Base-by-base conservation (phyloP, 164 flowering plant species). In the Cinnamomum chago region DNA sequence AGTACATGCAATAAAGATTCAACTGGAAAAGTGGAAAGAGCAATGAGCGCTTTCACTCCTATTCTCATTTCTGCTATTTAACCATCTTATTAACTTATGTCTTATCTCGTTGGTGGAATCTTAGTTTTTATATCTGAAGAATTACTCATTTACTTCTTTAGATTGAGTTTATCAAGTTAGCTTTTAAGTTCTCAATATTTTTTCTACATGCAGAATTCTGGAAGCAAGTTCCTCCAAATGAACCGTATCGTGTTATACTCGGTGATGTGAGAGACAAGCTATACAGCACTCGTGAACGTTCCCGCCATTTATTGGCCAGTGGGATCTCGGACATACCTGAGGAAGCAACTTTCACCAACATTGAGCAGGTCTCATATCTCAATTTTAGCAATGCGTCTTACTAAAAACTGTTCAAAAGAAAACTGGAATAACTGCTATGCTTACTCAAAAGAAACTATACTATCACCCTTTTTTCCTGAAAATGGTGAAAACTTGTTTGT, bases 161-260 rank as follows among this genome's bases (percentile, higher is more conserved):
- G 33, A 64, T 6, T 64, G 33, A 25, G 24, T 23, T 64, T 7
- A 11, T 64, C 28, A 23, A 22, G 28, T 64, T 23, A 25, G 67
- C 67, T n/a, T 64, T 3, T 64, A 13, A 64, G 28, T 64, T 25
- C 33, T 64, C 33, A 13, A 64, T 12, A 62, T 10, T 65, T 60
- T 23, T 75, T 73, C 25, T 75, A 68, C 28, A 67, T 82, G 62
- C 87, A 95, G 99, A 95, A 80, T 95, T 95, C 70, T 95, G 98
- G 99, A 95, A 95, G 67, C 86, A 88, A 79, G 76, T 95, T 76
- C 97, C 99, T 76, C 88, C 93, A 27, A 92, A 28, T 76, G 99
- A 95, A 82, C 99, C 99, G 5, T 95, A 93, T 62, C 95, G 99
- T 80, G 99, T 95, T 68, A 83, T 95, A 76, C 97, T 95, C 74